A percentile compares a stretch with the other conserved stretches of the same genome.
These are phyloP conservation scores for Fusarium compactum DNA, from an alignment of 2,329 filamentous ascomycete species.

Conservation along the genomic window DNA sequence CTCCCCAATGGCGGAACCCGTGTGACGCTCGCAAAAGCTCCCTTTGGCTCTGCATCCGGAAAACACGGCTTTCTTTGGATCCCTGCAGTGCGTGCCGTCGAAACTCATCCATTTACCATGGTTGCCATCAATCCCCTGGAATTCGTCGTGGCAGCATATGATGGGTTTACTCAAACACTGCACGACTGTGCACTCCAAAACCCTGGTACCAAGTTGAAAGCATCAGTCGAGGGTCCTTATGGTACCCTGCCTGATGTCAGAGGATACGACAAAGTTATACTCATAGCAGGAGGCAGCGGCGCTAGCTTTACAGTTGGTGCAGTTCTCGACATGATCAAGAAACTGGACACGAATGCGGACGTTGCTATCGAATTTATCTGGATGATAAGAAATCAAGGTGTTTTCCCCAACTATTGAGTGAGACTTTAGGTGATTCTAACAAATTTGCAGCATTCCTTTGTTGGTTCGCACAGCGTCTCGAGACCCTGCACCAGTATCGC, in stretches of 20 bases:
- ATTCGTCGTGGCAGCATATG: slow-evolving; percentile 68
- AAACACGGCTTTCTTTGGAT: slow-evolving; percentile 75
- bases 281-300: slow-evolving; percentile 71
- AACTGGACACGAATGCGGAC: slow-evolving; percentile 30
- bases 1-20: slow-evolving; percentile 67
- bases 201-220: slow-evolving; percentile 61
- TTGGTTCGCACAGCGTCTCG: slow-evolving; percentile 56
- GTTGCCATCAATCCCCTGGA: slow-evolving; percentile 65
- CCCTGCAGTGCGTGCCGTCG: slow-evolving; percentile 65
- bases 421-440: not conserved
- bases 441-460: slow-evolving; percentile 49
- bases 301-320: slow-evolving; percentile 66
- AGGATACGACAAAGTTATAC: slow-evolving; percentile 66
- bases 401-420: not conserved
- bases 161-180: slow-evolving; percentile 69
- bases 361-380: slow-evolving; percentile 56
- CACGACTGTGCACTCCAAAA: slow-evolving; percentile 63
- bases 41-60: slow-evolving; percentile 61
- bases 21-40: slow-evolving; percentile 64
- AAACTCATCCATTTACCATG: slow-evolving; percentile 75
- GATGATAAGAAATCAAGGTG: slow-evolving; percentile 55
- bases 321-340: slow-evolving; percentile 53
- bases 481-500: slow-evolving; percentile 47
- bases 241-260: slow-evolving; percentile 66
- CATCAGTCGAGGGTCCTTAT: slow-evolving; percentile 70